Evolutionary conservation across 768 basidiomycete genomes (phyloP), one percentile per base, ranked within the genome.

Genomic region (Saitozyma podzolica): DNA sequence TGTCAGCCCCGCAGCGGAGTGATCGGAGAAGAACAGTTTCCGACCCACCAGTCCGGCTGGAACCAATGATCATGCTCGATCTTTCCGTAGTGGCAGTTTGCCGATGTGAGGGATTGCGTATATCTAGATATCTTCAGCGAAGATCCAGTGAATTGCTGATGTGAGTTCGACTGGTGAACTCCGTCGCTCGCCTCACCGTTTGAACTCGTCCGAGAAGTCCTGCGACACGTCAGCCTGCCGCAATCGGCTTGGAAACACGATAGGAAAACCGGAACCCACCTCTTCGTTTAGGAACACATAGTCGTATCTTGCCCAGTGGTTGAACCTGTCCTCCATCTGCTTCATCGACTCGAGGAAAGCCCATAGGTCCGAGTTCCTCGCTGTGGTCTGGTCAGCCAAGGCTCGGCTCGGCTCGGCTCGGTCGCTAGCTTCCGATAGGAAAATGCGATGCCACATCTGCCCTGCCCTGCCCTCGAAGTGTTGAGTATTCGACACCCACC

Each of bases 311-410:
- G 85, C 89, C 63, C 83, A 84, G 50, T 82, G 81, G 80, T 97
- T 97, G 82, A 96, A 96, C 47, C 89, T 82, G 74, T 91, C 88
- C 80, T 98, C 95, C 80, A 92, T 80, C 76, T 89, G 86, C 72
- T 87, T 86, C 79, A 90, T 83, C 66, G 86, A 88, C 66, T 82
- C 84, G 47, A 87, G 70, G 56, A 89, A 84, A 6, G 86, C 57
- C 78, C 78, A 76, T 11, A 78, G 41, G 58, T 78, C 74, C 39
- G 72, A 76, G 56, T 78, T 79, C 52, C 76, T 47, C 9, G 75
- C 78, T 73, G 51, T 11, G 16, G 2, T 29, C 9, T 17, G 17
- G 37, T 56, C 13, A 64, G 50, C 52, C 4, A 17, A 40, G 48
- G 20, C 11, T 50, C 55, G 20, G 29, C 29, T 2, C 2, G 29